A percentile compares a stretch with the other conserved stretches of the same genome.
These are phyloP conservation scores for Laguncularia racemosa DNA, from an alignment of 345 rosid species.

Conservation along the genomic window DNA sequence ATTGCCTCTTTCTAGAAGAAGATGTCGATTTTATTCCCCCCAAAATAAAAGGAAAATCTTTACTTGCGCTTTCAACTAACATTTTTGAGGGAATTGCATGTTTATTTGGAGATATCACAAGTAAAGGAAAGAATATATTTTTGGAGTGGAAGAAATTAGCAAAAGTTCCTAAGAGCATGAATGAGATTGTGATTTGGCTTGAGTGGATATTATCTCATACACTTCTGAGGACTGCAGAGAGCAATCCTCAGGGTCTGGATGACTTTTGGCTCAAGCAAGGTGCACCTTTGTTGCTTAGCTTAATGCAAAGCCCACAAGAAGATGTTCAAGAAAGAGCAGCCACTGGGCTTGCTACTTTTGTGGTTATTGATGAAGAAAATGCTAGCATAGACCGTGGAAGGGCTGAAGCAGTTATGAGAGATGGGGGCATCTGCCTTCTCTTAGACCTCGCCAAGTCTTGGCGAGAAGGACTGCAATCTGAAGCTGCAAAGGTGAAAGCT, in stretches of 20 bases:
- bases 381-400: conserved; percentile 77
- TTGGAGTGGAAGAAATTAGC: conserved; percentile 45
- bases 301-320: conserved; percentile 75
- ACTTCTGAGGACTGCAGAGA: conserved; percentile 64
- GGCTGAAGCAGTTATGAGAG: conserved; percentile 80
- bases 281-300: conserved; percentile 53
- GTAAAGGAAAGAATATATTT: conserved; percentile 43
- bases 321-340: conserved; percentile 89
- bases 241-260: conserved; percentile 63
- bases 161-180: conserved; percentile 28
- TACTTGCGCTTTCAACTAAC: conserved; percentile 46
- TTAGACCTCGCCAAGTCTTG: conserved; percentile 75
- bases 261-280: conserved; percentile 86
- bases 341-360: conserved; percentile 85
- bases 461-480: conserved; percentile 83
- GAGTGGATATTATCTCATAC: conserved; percentile 74
- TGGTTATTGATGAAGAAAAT: conserved; percentile 77
- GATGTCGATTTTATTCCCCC: conserved; percentile 36
- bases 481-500: conserved; percentile 67
- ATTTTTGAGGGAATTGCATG: conserved; percentile 53
- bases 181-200: conserved; percentile 64
- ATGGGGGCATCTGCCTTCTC: conserved; percentile 72
- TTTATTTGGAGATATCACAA: conserved; percentile 41
- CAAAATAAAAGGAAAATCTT: conserved; percentile 52
- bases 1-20: conserved; percentile 56